phyloP scores from a whole-genome alignment of 805 yeast genomes.

The Phaffomyces thermotolerans region DNA sequence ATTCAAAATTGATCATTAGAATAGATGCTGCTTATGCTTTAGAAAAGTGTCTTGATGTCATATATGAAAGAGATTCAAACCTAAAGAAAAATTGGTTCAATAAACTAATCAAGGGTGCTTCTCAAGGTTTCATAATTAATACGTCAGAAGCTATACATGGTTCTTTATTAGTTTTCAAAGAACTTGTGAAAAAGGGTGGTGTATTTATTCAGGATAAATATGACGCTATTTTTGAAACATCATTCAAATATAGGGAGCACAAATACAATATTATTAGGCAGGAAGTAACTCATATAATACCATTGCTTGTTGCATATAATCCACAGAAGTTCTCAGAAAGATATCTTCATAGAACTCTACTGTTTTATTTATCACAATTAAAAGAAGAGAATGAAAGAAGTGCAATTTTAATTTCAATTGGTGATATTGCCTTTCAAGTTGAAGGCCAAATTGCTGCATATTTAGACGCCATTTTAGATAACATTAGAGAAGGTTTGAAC shows the following conservation, averaged over 20 bases:
- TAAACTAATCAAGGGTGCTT: slow-evolving; percentile 61
- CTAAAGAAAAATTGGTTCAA: slow-evolving; percentile 71
- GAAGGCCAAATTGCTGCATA: slow-evolving; percentile 82
- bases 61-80: slow-evolving; percentile 68
- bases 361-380: slow-evolving; percentile 70
- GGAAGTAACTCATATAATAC: slow-evolving; percentile 79
- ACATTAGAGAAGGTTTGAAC: slow-evolving; percentile 70
- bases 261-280: slow-evolving; percentile 68
- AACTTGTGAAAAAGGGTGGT: slow-evolving; percentile 65
- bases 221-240: slow-evolving; percentile 69
- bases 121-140: slow-evolving; percentile 44
- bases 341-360: slow-evolving; percentile 72
- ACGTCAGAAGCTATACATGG: slow-evolving; percentile 79
- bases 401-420: slow-evolving; percentile 72
- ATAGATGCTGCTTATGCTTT: slow-evolving; percentile 79
- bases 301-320: slow-evolving; percentile 74
- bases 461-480: slow-evolving; percentile 78
- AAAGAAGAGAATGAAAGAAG: slow-evolving; percentile 72
- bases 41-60: slow-evolving; percentile 68
- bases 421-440: slow-evolving; percentile 70
- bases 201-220: slow-evolving; percentile 64
- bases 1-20: slow-evolving; percentile 65
- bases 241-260: slow-evolving; percentile 70
- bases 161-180: slow-evolving; percentile 73
- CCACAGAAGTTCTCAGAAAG: slow-evolving; percentile 68